Percentiles rank a stretch among this genome's conserved stretches.
These are phyloP conservation scores for Dendrobium chrysotoxum DNA, from an alignment of 106 monocot genomes.

Conservation along the genomic window DNA sequence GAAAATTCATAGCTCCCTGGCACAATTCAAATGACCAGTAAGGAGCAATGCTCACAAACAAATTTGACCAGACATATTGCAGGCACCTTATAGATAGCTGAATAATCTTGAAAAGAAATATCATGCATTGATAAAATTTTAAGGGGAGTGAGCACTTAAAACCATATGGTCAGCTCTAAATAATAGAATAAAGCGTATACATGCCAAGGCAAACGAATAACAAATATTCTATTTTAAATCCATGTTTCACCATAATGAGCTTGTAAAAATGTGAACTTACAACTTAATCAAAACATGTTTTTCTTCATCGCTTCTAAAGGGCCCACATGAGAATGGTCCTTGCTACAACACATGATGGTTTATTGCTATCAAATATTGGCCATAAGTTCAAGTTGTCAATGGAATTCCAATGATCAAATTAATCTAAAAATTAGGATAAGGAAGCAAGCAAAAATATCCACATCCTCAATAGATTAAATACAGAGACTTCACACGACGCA, in stretches of 20 bases:
- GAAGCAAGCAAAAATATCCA: neutral
- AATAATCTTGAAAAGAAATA: too few relatives aligned
- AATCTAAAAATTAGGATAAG: neutral
- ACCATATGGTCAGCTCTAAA: neutral
- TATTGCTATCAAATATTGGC: neutral
- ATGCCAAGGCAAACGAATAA: neutral
- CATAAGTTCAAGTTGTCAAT: neutral
- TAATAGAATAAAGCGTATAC: neutral
- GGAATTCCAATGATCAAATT: conserved; percentile 1
- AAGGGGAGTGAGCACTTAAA: too few relatives aligned
- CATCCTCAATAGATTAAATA: conserved; percentile 4
- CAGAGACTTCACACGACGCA: neutral
- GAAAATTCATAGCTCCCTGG: too few relatives aligned
- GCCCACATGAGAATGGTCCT: neutral
- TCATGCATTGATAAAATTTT: too few relatives aligned
- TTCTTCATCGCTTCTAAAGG: neutral
- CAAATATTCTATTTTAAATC: neutral
- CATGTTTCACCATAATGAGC: neutral
- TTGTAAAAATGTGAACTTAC: neutral
- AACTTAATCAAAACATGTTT: neutral
- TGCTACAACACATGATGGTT: neutral
- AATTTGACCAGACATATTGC: too few relatives aligned
- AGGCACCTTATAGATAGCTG: too few relatives aligned
- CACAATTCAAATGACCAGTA: too few relatives aligned
- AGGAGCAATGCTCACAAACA: too few relatives aligned